Conservation (phyloP, 192 early-diverging fungal species). For the Spinellus fusiger region DNA sequence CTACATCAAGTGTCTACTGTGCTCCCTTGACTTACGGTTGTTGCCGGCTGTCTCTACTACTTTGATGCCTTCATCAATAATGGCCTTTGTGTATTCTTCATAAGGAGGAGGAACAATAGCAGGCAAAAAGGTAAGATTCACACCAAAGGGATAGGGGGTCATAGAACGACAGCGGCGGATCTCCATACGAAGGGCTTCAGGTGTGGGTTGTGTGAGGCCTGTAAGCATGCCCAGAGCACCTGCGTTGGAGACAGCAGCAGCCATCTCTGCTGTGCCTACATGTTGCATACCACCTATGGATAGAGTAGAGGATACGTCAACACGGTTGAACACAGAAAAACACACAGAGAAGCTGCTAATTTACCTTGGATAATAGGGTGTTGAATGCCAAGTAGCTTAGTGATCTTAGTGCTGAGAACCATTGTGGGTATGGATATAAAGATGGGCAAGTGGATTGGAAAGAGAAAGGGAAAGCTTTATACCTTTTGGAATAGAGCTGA, state of each 20-base stretch:
- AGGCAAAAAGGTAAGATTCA: slow-evolving; percentile 76
- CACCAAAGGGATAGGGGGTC: slow-evolving; percentile 77
- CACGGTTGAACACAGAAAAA: background rate
- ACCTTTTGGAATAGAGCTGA: background rate
- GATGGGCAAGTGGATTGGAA: slow-evolving; percentile 1
- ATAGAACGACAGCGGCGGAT: slow-evolving; percentile 66
- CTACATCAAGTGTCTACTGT: background rate
- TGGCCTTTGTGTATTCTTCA: slow-evolving; percentile 61
- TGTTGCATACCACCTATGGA: slow-evolving; percentile 63
- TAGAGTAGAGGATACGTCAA: background rate
- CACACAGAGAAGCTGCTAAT: background rate
- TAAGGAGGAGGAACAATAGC: slow-evolving; percentile 80
- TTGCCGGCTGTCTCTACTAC: slow-evolving; percentile 83
- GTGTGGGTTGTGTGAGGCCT: slow-evolving; percentile 74
- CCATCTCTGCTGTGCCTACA: slow-evolving; percentile 55
- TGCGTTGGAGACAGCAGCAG: slow-evolving; percentile 73
- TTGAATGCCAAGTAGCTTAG: slow-evolving; percentile 60
- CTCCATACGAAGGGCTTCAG: slow-evolving; percentile 64
- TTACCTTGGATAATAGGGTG: slow-evolving; percentile 67
- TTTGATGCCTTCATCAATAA: slow-evolving; percentile 73
- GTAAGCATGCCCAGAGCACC: slow-evolving; percentile 71
- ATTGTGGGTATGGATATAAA: slow-evolving; percentile 29
- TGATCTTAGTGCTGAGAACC: slow-evolving; percentile 59
- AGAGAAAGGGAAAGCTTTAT: slow-evolving; percentile 2
- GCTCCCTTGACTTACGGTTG: slow-evolving; percentile 47